These are phyloP conservation scores for Xylaria multiplex DNA, from an alignment of 2,329 filamentous ascomycete genomes.

Conservation along the genomic window DNA sequence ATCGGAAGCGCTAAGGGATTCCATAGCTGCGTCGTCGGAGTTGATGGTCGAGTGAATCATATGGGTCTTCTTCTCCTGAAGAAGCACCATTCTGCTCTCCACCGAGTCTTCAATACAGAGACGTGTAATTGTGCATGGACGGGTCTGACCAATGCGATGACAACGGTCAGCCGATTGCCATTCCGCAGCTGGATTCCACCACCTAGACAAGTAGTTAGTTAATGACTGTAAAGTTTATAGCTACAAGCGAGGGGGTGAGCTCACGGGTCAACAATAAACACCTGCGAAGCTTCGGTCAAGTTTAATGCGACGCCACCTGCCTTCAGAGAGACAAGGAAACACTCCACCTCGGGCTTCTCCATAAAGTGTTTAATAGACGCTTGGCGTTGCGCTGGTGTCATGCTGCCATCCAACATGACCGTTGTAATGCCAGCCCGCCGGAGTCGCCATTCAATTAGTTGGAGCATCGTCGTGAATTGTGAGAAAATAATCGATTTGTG, in stretches of 20 bases:
- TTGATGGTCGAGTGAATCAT: conserved; percentile 99
- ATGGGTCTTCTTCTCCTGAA: conserved; percentile 98
- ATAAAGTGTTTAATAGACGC: conserved; percentile 97
- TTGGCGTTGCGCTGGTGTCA: conserved; percentile 93
- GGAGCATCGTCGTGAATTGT: conserved; percentile 96
- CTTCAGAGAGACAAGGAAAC: conserved; percentile 95
- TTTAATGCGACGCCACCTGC: conserved; percentile 96
- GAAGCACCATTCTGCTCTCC: conserved; percentile 91
- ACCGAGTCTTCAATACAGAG: conserved; percentile 97
- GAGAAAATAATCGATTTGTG: conserved; percentile 98
- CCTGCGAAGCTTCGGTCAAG: conserved; percentile 90
- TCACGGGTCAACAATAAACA: conserved; percentile 96
- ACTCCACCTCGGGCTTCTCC: conserved; percentile 92
- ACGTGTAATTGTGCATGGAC: conserved; percentile 92
- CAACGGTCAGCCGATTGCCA: conserved; percentile 97
- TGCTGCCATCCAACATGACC: conserved; percentile 97
- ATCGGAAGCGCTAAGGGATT: conserved; percentile 88
- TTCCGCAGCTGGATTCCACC: conserved; percentile 99
- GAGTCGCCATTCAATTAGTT: conserved; percentile 95
- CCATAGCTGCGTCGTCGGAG: conserved; percentile 88
- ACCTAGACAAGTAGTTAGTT: conserved; percentile 63
- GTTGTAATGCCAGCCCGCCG: conserved; percentile 97
- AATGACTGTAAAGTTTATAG: neutral
- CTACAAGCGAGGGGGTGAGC: conserved; percentile 51
- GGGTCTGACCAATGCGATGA: conserved; percentile 94